Base-by-base conservation (phyloP, 768 basidiomycete genomes). In the Mycena indigotica region DNA sequence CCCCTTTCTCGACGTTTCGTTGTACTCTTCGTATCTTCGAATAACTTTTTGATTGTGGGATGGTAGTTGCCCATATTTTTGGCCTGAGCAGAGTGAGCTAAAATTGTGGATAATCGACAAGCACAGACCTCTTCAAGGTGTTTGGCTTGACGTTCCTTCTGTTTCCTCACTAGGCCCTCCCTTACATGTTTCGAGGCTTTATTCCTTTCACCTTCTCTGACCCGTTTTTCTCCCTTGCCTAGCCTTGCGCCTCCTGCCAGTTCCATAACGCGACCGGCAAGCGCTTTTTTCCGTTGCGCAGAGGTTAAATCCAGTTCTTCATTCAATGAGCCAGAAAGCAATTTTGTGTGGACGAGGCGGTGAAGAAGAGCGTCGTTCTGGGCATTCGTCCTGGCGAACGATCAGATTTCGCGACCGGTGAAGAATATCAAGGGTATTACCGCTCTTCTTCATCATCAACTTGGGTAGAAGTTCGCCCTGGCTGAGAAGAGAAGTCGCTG, bases 51-150 rank as follows among this genome's bases (percentile, higher is more conserved):
- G 53, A 93, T 73, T 3, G 80, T 76, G 35, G 89, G 91, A 64
- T 94, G 91, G 68, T 93, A 94, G 69, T 92, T 93, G 17, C 92
- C 92, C 59, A 90, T 60, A 61, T 89, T 82, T 72, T 93, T 94
- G 4, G 91, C 90, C 92, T 94, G 26, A 28, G 28, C 38, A 30
- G 17, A 38, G 28, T 57, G 38, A 52, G 45, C 50, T 55, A 28
- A n/a, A 56, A 8, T 26, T 19, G 16, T 32, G 19, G 23, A 50
- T 28, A 3, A 50, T 21, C 41, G 41, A 13, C 62, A 21, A 24
- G 73, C 75, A 69, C 69, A 40, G 40, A 91, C 92, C 84, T 92
- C 88, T 67, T 89, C 85, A 6, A 93, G 72, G 38, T 81, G 67
- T 56, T 80, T 80, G 50, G 75, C 68, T 28, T 79, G 78, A 53